Base-by-base conservation (phyloP, 495 filamentous ascomycete species). In the Neurospora sp. region DNA sequence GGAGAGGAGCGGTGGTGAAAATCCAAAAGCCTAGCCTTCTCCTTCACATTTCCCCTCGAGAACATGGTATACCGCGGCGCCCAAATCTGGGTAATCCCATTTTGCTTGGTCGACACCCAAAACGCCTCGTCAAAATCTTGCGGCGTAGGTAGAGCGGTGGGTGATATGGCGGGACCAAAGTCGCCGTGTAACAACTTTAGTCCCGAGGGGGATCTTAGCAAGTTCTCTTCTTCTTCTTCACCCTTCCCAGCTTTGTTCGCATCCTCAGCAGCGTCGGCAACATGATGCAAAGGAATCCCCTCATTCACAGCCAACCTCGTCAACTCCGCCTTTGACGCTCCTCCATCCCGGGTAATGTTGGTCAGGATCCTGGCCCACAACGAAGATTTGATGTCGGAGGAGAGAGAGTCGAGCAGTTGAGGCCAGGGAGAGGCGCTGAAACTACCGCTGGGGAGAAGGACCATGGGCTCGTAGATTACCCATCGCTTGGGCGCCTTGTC, bases 41-140 rank as follows among this genome's bases (percentile, higher is more conserved):
- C 94, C n/a, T 86, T 90, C 68, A 97, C 81, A 77, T 97, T 97
- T 9, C 94, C 94, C 2, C 93, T 86, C 8, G 88, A 91, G 78
- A 98, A 98, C 94, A 98, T 97, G 16, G 93, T 97, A 81, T 93
- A 92, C 0, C 88, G 81, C 16, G 94, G 94, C 4, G 93, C 90
- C 94, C 94, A 98, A 39, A 85, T 90, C 81, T 98, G 94, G n/a
- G 81, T 77, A 69, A 98, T 91, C 9, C 89, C 89, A 77, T 95
- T 92, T 78, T 97, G 94, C 35, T 83, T 87, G 7, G 89, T 86
- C 0, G 87, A 87, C 4, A 89, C 89, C 93, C 94, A 98, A 75
- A 96, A 90, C 0, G 92, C 90, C 16, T 76, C 59, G 14, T 81
- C 73, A 68, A 93, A 89, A 75, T 94, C 90, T 0, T 75, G 44